A percentile compares a stretch with the other conserved stretches of the same genome.
phyloP scores from a whole-genome alignment of 768 basidiomycete genomes.

The Suillus spraguei region DNA sequence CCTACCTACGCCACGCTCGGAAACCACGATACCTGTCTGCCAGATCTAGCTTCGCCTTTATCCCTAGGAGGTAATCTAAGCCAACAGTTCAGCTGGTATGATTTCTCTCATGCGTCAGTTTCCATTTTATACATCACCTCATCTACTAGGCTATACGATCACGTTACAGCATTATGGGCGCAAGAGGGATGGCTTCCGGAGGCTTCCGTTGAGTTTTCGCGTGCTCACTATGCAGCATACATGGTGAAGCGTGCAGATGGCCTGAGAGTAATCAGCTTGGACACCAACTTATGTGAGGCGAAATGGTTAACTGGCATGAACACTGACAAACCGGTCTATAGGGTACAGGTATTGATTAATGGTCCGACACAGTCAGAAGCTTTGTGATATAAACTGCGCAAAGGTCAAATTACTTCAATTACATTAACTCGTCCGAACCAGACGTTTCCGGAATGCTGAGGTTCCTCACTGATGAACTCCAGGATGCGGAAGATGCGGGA shows the following conservation, averaged over 20 bases:
- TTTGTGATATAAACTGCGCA: constrained; percentile 9
- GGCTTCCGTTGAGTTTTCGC: constrained; percentile 55
- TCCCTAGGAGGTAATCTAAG: constrained; percentile 56
- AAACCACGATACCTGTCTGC: constrained; percentile 72
- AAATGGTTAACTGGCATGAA: neutral
- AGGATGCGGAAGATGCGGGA: constrained; percentile 75
- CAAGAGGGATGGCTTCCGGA: constrained; percentile 70
- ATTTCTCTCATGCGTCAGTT: neutral
- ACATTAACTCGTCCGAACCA: constrained; percentile 69
- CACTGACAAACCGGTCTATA: constrained; percentile 14
- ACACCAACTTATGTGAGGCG: constrained; percentile 73
- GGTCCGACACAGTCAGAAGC: constrained; percentile 8
- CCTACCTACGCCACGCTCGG: constrained; percentile 79
- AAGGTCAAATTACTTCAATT: constrained; percentile 75
- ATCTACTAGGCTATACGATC: constrained; percentile 69
- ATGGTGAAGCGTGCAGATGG: constrained; percentile 69
- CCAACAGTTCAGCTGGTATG: constrained; percentile 50
- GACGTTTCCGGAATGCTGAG: constrained; percentile 78
- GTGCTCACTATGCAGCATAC: constrained; percentile 72
- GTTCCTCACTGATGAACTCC: constrained; percentile 77
- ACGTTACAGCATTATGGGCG: constrained; percentile 70
- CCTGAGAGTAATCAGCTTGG: constrained; percentile 70
- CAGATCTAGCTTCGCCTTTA: constrained; percentile 62
- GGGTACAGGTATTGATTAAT: constrained; percentile 32
- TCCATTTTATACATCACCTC: neutral